Base-by-base conservation (phyloP, 2,329 filamentous ascomycete genomes). In the Plectosphaerella sp. region DNA sequence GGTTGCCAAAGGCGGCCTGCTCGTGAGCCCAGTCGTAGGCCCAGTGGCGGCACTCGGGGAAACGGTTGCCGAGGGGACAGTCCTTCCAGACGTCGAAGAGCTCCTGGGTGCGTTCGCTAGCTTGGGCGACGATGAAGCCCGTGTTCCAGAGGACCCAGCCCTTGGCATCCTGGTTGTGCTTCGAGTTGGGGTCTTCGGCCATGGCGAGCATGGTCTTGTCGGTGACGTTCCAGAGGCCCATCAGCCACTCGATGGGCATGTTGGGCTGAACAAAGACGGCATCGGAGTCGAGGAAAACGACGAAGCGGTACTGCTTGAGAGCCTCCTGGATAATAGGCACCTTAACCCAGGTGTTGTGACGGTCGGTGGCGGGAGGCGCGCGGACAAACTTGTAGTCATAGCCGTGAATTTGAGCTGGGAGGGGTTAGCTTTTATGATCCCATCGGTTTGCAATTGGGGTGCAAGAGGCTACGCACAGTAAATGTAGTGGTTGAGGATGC, bases 311-410 rank as follows among this genome's bases (percentile, higher is more conserved):
- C 1, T 64, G 55, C 22, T 64, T 61, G 25, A 76, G 61, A 2
- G 72, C 65, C 18, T 72, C 62, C 37, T 64, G 62, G 24, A 75
- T 61, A 11, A 67, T 63, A 9, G 69, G 66, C 0, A 74, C 69
- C 55, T 73, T 72, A 39, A 73, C 69, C 75, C 75, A 78, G 15
- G 74, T 77, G 24, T 69, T 68, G 58, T 68, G 69, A 48, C 72
- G 71, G 49, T 72, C 68, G 2, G 61, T 56, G 49, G 72, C 71
- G 33, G 69, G 65, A 25, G 71, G 65, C 4, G 71, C 71, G 52
- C 68, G 71, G 28, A 77, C 68, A 50, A 76, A 70, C 35, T 74
- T 73, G 59, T 77, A 77, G 48, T 75, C 72, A 60, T 76, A 77
- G 5, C 74, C 74, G 58, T 78, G 75, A 47, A 78, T 74, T 59